These are phyloP conservation scores for Thielaviopsis musarum DNA, from an alignment of 2,329 filamentous ascomycete species.

Conservation along the genomic window DNA sequence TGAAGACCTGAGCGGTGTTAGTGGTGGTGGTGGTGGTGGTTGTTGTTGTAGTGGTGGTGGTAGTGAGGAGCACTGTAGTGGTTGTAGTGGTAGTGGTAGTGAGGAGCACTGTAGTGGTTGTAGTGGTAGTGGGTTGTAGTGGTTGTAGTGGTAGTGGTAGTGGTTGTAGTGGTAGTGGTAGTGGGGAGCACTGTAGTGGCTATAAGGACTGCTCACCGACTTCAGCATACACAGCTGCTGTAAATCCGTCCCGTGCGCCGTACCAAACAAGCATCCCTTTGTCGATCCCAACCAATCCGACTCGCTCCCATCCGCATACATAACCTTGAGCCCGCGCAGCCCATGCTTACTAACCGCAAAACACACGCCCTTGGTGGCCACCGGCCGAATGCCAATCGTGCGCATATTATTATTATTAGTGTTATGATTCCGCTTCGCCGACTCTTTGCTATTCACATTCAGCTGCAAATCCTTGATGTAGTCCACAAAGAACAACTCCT, in stretches of 20 bases:
- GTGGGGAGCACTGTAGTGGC: no score
- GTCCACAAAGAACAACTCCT: conserved; percentile 10
- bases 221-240: conserved; percentile 10
- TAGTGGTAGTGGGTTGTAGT: no score
- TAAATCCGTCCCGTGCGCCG: conserved; percentile 6
- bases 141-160: no score
- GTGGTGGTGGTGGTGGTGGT: neutral
- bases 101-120: accelerated
- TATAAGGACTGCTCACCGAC: neutral
- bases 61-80: no score
- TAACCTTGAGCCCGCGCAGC: conserved; percentile 8
- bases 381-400: neutral
- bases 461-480: conserved; percentile 9
- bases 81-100: no score
- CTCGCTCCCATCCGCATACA: conserved; percentile 8
- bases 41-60: neutral
- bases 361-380: conserved; percentile 4
- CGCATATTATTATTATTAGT: neutral
- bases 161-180: neutral
- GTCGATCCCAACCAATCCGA: conserved; percentile 9
- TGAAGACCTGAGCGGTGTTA: conserved; percentile 2
- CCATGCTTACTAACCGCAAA: conserved; percentile 11
- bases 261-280: conserved; percentile 8
- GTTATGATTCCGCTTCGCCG: neutral
- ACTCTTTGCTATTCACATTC: neutral